Evolutionary conservation across 2,329 filamentous ascomycete species (phyloP), one percentile per base, ranked within the genome.

Genomic region (Zymoseptoria tritici): DNA sequence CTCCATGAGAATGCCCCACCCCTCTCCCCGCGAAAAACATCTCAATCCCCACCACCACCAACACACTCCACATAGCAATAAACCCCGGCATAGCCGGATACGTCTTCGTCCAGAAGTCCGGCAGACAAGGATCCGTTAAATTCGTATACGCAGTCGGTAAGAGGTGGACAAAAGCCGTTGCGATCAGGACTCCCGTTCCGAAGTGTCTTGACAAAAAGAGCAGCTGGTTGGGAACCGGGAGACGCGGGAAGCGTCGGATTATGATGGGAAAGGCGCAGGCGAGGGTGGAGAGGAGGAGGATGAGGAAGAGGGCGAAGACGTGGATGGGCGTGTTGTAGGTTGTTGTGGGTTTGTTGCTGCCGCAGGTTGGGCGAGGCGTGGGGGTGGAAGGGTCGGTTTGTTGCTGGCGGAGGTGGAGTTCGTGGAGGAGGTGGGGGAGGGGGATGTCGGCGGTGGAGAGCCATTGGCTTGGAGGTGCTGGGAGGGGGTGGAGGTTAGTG

Each of bases 11-110:
- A 70, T 86, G 84, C 16, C 79, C 79, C 8, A 83, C 84, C 4
- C 85, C 85, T 70, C 82, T 81, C 57, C 87, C 88, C 0, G 91
- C 91, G 66, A 97, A 86, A 72, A 91, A 91, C 77, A 94, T 96
- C 74, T 97, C 93, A 56, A 97, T 82, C 2, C 85, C 83, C 6
- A 96, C 90, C 2, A 97, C 91, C 3, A 89, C 78, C 60, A 96
- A 80, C n/a, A 90, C 89, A 9, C 89, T 86, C 9, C 86, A 74
- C 89, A 96, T 93, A 58, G 90, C 88, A 53, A 96, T 83, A 54
- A 94, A 80, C 2, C 91, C 91, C 0, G 90, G 85, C 72, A 95
- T 86, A 5, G 90, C 89, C 53, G 81, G 83, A 72, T 94, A 96
- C n/a, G 83, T 83, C 63, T 87, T 71, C 72, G 84, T 93, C 83